These are phyloP conservation scores for Zygoascus sp. DNA, from an alignment of 1,139 yeast species.

Conservation along the genomic window DNA sequence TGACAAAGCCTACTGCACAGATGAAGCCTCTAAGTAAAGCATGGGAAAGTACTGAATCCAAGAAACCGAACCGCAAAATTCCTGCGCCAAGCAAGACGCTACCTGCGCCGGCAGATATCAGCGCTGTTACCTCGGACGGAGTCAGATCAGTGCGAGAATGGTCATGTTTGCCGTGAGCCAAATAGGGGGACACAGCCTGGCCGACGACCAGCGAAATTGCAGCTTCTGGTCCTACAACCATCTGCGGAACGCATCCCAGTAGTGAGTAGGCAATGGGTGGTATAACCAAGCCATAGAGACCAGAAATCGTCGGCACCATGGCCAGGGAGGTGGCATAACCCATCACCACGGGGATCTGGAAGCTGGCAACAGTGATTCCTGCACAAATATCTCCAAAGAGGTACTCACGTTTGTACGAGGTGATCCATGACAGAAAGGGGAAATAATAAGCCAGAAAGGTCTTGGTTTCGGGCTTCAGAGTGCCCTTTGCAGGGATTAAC, in stretches of 20 bases:
- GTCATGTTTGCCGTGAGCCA: conserved; percentile 11
- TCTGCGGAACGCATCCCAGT: conserved; percentile 89
- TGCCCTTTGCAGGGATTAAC: conserved; percentile 4
- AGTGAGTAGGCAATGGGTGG: conserved; percentile 79
- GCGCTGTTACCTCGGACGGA: conserved; percentile 64
- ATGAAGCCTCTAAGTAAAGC: conserved; percentile 85
- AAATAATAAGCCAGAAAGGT: conserved; percentile 59
- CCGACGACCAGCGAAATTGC: conserved; percentile 90
- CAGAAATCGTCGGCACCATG: conserved; percentile 83
- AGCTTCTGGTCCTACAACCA: conserved; percentile 97
- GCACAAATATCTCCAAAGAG: conserved; percentile 76
- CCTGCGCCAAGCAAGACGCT: conserved; percentile 72
- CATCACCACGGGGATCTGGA: conserved; percentile 84
- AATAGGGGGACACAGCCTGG: conserved; percentile 66
- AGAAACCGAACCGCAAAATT: conserved; percentile 74
- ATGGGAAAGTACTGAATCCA: conserved; percentile 81
- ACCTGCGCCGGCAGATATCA: conserved; percentile 75
- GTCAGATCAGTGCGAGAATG: conserved; percentile 37
- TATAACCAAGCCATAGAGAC: conserved; percentile 73
- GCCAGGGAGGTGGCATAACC: conserved; percentile 90
- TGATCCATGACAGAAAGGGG: conserved; percentile 79
- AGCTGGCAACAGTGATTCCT: conserved; percentile 83
- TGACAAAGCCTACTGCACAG: conserved; percentile 87
- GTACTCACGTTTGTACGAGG: conserved; percentile 49
- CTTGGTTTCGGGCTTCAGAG: conserved; percentile 11